Percentiles rank a stretch among this genome's conserved stretches.
Evolutionary conservation across 1,284 basidiomycete species (phyloP).

Genomic region (Trametes pubescens): DNA sequence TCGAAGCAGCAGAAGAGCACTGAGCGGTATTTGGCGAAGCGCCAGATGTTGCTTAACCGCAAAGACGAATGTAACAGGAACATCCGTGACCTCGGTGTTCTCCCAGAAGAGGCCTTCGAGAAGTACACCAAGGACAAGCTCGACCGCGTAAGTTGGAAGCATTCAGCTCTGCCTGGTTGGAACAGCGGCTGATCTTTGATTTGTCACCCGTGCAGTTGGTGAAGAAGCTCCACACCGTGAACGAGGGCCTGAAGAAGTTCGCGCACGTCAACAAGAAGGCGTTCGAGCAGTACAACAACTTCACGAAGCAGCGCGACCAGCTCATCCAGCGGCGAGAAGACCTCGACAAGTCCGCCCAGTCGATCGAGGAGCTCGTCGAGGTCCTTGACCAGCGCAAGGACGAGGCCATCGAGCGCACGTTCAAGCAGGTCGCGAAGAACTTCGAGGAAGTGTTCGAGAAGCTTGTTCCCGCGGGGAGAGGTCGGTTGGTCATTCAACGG

Average conservation of each 20-base stretch:
- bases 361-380: conserved; percentile 95
- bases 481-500: conserved; percentile 91
- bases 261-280: conserved; percentile 99
- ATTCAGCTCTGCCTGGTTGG: conserved; percentile 2
- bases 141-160: conserved; percentile 83
- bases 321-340: conserved; percentile 88
- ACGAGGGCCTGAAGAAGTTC: conserved; percentile 94
- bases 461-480: conserved; percentile 94
- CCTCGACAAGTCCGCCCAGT: conserved; percentile 87
- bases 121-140: conserved; percentile 89
- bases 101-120: conserved; percentile 97
- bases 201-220: conserved; percentile 67
- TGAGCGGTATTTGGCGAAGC: conserved; percentile 93
- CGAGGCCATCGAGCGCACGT: conserved; percentile 97
- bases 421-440: conserved; percentile 97
- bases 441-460: conserved; percentile 98
- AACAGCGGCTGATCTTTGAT: background rate
- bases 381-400: conserved; percentile 97
- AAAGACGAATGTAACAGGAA: conserved; percentile 95
- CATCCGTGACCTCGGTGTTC: conserved; percentile 94
- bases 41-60: conserved; percentile 82
- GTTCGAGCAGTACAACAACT: conserved; percentile 97
- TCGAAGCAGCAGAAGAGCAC: conserved; percentile 93
- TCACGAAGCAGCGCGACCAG: conserved; percentile 97
- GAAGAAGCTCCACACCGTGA: conserved; percentile 89